Evolutionary conservation across 768 basidiomycete species (phyloP), one percentile per base, ranked within the genome.

Genomic region (Mycena floridula): DNA sequence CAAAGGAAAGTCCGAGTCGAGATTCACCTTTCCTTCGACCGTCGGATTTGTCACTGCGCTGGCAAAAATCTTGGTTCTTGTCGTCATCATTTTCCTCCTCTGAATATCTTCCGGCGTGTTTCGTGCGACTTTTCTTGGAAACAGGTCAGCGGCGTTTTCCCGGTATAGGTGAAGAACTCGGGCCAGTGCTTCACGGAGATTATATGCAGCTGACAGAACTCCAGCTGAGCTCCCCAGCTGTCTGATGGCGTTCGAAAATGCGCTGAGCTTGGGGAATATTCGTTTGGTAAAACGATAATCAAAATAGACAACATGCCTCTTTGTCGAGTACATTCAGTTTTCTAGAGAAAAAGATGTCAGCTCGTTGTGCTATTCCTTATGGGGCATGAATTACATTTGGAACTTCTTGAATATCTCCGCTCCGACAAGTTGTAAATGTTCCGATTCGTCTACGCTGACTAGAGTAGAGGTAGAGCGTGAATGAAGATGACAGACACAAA

Each of bases 171-270:
- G 80, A 7, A 84, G 69, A 7, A 88, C 69, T 51, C 81, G 80
- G 4, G 79, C 74, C 18, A 87, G 68, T 6, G 82, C 74, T 50
- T 81, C 76, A 3, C 85, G 80, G 26, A 88, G 73, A 53, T 79
- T 76, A 59, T 76, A 84, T 0, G 82, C 76, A 8, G 83, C 85
- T 15, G 84, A 84, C 4, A 87, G 68, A 45, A 88, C 83, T 7
- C 82, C 83, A 21, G 85, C 81, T 4, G 83, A 86, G 45, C 81
- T 82, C 16, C 85, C 85, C 0, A 88, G 69, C 54, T 85, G 85
- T 24, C 85, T 77, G 16, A 82, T 76, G 13, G 85, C 83, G 52
- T 85, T 84, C 28, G 81, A 79, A 57, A 87, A 86, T 58, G 81
- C 84, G 38, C 82, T 74, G 12, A 88, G 71, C 81, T 86, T 54